phyloP scores from a whole-genome alignment of 1,284 basidiomycete species.

The Tremellales sp. region DNA sequence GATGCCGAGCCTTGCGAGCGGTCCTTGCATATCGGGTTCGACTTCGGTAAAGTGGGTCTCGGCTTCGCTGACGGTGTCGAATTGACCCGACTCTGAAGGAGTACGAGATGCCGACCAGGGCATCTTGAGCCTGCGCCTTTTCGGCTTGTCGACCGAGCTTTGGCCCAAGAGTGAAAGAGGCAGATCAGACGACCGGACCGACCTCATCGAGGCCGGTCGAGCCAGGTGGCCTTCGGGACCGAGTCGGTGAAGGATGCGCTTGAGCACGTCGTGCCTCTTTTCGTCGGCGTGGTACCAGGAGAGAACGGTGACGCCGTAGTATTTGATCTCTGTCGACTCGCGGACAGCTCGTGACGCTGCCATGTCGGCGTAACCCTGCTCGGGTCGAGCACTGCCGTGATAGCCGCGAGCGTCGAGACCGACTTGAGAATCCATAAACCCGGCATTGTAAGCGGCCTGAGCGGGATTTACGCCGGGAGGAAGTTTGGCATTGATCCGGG shows the following conservation, averaged over 20 bases:
- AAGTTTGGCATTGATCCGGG: slow-evolving; percentile 14
- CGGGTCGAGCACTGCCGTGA: slow-evolving; percentile 8
- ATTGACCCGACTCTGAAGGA: slow-evolving; percentile 3
- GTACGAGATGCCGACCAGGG: slow-evolving; percentile 1
- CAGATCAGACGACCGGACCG: too few relatives aligned
- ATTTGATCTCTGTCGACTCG: slow-evolving; percentile 53
- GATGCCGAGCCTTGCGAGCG: slow-evolving; percentile 2
- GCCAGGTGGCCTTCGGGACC: slow-evolving; percentile 8
- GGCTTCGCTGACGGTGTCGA: slow-evolving; percentile 12
- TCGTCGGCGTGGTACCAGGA: slow-evolving; percentile 92
- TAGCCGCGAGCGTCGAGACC: slow-evolving; percentile 1
- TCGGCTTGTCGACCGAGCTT: not conserved
- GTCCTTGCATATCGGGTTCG: slow-evolving; percentile 56
- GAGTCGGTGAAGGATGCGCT: slow-evolving; percentile 8
- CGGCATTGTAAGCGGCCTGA: slow-evolving; percentile 24
- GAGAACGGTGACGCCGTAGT: slow-evolving; percentile 83
- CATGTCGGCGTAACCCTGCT: slow-evolving; percentile 14
- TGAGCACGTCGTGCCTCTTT: slow-evolving; percentile 54
- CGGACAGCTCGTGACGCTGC: slow-evolving; percentile 6
- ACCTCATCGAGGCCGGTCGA: slow-evolving; percentile 2
- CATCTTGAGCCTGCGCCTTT: slow-evolving; percentile 2
- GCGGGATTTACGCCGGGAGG: slow-evolving; percentile 7
- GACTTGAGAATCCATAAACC: slow-evolving; percentile 55
- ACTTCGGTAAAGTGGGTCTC: slow-evolving; percentile 57
- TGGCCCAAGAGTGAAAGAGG: not conserved